Percentiles rank a stretch among this genome's conserved stretches.
Evolutionary conservation across 2,329 filamentous ascomycete species (phyloP).

Genomic region (Fusarium subtropicale): DNA sequence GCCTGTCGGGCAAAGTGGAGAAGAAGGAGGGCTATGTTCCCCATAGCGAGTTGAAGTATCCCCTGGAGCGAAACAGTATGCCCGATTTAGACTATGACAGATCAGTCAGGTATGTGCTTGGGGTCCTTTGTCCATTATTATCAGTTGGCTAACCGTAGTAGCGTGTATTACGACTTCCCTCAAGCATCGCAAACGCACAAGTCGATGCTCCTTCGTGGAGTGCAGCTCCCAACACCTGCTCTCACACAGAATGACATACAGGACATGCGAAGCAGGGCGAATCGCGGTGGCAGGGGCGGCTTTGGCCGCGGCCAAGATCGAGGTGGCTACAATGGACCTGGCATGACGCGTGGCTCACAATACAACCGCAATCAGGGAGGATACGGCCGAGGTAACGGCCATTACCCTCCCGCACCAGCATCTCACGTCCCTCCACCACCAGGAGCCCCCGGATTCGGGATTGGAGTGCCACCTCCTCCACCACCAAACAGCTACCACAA

Average conservation of each 20-base stretch:
- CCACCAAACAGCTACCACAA: conserved; percentile 44
- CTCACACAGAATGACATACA: conserved; percentile 83
- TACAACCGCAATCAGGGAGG: conserved; percentile 40
- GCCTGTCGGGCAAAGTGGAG: conserved; percentile 81
- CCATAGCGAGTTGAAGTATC: conserved; percentile 82
- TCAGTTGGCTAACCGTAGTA: conserved; percentile 56
- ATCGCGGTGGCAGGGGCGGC: conserved; percentile 57
- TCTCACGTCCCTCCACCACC: conserved; percentile 49
- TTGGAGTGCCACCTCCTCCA: conserved; percentile 52
- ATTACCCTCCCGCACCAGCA: conserved; percentile 23
- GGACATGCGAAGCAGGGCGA: conserved; percentile 73
- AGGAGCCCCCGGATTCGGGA: conserved; percentile 50
- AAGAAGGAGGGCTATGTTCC: conserved; percentile 88
- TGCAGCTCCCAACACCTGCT: conserved; percentile 76
- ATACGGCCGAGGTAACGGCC: conserved; percentile 34
- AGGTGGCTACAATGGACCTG: conserved; percentile 48
- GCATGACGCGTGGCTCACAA: conserved; percentile 39
- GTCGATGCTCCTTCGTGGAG: conserved; percentile 90
- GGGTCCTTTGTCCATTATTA: background rate
- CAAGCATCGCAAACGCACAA: conserved; percentile 80
- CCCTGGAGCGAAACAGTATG: conserved; percentile 77
- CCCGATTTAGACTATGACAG: conserved; percentile 85
- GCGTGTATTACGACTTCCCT: conserved; percentile 88
- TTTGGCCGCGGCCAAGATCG: conserved; percentile 45
- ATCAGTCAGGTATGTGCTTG: conserved; percentile 77